phyloP scores from a whole-genome alignment of 2,329 filamentous ascomycete genomes.

The Exophiala viscosa region DNA sequence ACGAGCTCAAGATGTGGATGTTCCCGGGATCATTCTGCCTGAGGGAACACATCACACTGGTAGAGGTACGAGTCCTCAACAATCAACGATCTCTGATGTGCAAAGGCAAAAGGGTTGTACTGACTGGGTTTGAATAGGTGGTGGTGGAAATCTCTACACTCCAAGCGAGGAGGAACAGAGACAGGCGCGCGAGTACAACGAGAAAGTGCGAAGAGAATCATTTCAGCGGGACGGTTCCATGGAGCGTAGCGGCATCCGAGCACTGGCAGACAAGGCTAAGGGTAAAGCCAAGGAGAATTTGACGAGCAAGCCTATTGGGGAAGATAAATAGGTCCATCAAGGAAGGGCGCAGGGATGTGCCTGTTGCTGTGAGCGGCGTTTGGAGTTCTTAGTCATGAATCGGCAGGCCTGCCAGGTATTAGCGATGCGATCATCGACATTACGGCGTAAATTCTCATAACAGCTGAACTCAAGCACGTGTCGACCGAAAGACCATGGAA shows the following conservation, averaged over 20 bases:
- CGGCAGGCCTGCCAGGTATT: no score
- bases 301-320: constrained; percentile 4
- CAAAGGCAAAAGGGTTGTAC: not conserved
- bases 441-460: no score
- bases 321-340: not conserved
- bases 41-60: constrained; percentile 42
- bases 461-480: no score
- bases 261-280: constrained; percentile 53
- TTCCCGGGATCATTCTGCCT: constrained; percentile 37
- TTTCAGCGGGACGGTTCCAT: constrained; percentile 24
- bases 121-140: constrained; percentile 21
- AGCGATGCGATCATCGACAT: no score
- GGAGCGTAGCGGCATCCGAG: constrained; percentile 34
- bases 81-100: not conserved
- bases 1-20: constrained; percentile 75
- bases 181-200: constrained; percentile 32
- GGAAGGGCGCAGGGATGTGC: not conserved
- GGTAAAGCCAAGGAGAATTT: constrained; percentile 52
- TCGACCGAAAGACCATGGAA: no score
- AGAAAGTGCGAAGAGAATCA: constrained; percentile 29
- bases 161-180: constrained; percentile 30
- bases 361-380: no score
- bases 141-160: constrained; percentile 29
- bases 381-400: no score
- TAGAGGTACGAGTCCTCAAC: constrained; percentile 36